Percentiles rank a stretch among this genome's conserved stretches.
Evolutionary conservation across 148 eudicot genomes (phyloP).

Genomic region (Euryodendron excelsum): DNA sequence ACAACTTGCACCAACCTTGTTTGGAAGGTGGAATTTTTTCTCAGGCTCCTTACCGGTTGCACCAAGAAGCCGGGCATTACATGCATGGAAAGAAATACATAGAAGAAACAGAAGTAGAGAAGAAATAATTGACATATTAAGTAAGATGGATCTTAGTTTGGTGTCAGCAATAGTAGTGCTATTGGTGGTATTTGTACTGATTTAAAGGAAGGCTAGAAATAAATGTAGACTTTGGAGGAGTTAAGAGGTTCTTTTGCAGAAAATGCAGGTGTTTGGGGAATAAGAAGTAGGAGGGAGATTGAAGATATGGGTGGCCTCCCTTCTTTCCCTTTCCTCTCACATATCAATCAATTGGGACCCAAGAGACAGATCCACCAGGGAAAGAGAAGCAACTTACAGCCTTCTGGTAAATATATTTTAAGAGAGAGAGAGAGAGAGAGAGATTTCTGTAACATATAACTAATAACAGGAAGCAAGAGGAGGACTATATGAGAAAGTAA

Average conservation of each 20-base stretch:
- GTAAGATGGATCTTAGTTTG: background rate
- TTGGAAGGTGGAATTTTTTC: constrained; percentile 6
- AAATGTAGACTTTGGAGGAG: constrained; percentile 21
- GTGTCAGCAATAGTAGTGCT: background rate
- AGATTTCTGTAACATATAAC: too few relatives aligned
- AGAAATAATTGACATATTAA: constrained; percentile 25
- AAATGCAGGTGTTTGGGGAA: constrained; percentile 30
- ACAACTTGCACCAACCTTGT: constrained; percentile 24
- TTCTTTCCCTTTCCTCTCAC: constrained; percentile 16
- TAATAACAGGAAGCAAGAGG: too few relatives aligned
- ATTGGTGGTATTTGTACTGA: background rate
- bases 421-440: background rate
- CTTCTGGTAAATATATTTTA: background rate
- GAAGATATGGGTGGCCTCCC: constrained; percentile 28
- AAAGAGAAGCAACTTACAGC: constrained; percentile 2
- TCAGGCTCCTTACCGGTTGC: background rate
- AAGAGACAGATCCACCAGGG: constrained; percentile 4
- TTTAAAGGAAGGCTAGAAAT: constrained; percentile 5
- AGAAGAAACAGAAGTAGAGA: constrained; percentile 28
- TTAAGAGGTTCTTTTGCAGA: constrained; percentile 18
- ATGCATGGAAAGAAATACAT: constrained; percentile 27
- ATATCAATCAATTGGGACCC: constrained; percentile 7
- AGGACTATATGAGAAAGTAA: too few relatives aligned
- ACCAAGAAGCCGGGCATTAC: constrained; percentile 25
- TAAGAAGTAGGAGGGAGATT: constrained; percentile 13